These are phyloP conservation scores for Eucalyptus viminalis DNA, from an alignment of 345 rosid species.

Conservation along the genomic window DNA sequence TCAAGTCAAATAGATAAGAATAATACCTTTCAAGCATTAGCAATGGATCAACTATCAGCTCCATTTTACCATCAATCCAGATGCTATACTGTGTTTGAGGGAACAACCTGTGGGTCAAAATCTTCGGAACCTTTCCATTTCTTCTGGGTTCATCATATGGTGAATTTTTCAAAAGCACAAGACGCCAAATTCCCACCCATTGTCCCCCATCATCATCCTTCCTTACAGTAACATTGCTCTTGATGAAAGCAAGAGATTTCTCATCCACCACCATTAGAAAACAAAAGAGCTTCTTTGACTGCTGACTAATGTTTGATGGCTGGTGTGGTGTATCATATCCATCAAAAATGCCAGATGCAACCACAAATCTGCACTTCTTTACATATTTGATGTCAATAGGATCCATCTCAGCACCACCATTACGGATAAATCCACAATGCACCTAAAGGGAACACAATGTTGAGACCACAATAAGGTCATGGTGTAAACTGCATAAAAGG, in stretches of 20 bases:
- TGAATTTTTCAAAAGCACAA: slow-evolving; percentile 62
- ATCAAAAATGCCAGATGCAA: slow-evolving; percentile 92
- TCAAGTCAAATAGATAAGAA: not conserved
- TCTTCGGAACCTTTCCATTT: slow-evolving; percentile 94
- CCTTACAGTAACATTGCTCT: slow-evolving; percentile 45
- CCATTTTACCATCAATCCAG: slow-evolving; percentile 99
- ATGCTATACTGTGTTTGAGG: slow-evolving; percentile 92
- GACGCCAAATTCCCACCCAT: slow-evolving; percentile 98
- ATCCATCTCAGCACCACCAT: slow-evolving; percentile 87
- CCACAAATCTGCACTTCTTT: slow-evolving; percentile 74
- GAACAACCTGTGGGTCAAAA: slow-evolving; percentile 93
- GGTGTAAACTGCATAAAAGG: not conserved
- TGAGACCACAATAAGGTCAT: not conserved
- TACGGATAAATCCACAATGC: slow-evolving; percentile 77
- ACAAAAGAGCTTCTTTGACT: slow-evolving; percentile 77
- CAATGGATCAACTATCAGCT: slow-evolving; percentile 84
- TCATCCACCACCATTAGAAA: slow-evolving; percentile 91
- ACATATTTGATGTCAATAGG: slow-evolving; percentile 47
- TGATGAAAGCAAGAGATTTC: slow-evolving; percentile 57
- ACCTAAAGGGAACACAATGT: slow-evolving; percentile 28
- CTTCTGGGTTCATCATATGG: slow-evolving; percentile 97
- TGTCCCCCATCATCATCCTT: slow-evolving; percentile 56
- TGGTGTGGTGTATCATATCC: slow-evolving; percentile 89
- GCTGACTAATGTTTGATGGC: slow-evolving; percentile 69
- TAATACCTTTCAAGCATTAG: slow-evolving; percentile 82